Base-by-base conservation (phyloP, 805 yeast species). In the Ogataea chonburiensis region DNA sequence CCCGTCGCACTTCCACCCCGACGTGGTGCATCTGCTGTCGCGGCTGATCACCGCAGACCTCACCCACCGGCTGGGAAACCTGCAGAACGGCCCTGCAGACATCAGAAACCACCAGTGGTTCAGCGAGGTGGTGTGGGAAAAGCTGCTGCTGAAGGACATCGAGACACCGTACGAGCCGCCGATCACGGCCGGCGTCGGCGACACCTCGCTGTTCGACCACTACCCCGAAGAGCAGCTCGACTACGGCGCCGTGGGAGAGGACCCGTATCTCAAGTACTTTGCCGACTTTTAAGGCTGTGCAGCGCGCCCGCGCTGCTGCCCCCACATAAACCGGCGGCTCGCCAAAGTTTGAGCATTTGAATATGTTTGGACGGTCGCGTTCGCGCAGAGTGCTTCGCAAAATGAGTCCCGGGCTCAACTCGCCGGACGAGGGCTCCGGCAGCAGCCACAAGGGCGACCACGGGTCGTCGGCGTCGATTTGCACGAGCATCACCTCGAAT, bases 221-320 rank as follows among this genome's bases (percentile, higher is more conserved):
- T 82, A 82, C 50, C 86, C 88, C 0, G 89, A 82, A 55, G 95
- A 87, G 49, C 81, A 79, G 40, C 68, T 79, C 38, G 93, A 91
- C 52, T 91, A 91, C 56, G 97, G 97, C 29, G 71, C 71, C 17
- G 62, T 64, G 13, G 85, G 86, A 8, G 77, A 52, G 10, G 65
- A 60, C 42, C 63, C 62, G 13, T 60, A 60, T 32, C 47, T 50
- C 7, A 51, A 58, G 27, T 58, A 54, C 30, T 60, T 60, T 38
- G 46, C 34, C 6, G 63, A 60, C 28, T 60, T 60, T 34, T 60
- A 31, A 12, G 37, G 34, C 35, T 30, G 34, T 29, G 40, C 39
- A 17, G 27, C 10, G n/a, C 7, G 12, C 26, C 22, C 18, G 9
- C 22, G 9, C 22, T 19, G 9, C 22, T 19, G 7, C 9, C 10